These are phyloP conservation scores for Penicillium subrubescens DNA, from an alignment of 495 filamentous ascomycete species.

Conservation along the genomic window DNA sequence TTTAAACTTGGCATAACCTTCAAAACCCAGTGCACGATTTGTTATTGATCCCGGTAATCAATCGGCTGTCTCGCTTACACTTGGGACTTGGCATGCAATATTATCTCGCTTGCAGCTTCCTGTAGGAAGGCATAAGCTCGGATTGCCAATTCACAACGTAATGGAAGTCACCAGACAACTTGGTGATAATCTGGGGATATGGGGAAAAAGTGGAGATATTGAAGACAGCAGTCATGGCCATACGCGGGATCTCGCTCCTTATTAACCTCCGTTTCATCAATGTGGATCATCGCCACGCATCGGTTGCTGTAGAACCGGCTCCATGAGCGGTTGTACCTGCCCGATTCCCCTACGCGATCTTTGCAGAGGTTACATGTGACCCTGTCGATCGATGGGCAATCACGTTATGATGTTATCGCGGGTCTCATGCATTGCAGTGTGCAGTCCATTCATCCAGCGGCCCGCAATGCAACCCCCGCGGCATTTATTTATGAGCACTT, in stretches of 20 bases:
- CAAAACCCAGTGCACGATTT: neutral
- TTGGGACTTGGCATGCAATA: neutral
- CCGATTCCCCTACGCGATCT: conserved; percentile 11
- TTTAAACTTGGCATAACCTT: neutral
- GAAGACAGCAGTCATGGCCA: neutral
- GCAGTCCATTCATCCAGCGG: neutral
- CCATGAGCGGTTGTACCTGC: conserved; percentile 15
- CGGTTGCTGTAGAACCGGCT: neutral
- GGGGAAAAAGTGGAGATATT: conserved; percentile 1
- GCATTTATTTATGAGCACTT: conserved; percentile 14
- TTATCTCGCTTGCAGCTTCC: conserved; percentile 8
- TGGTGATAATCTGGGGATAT: conserved; percentile 13
- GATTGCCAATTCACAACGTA: conserved; percentile 6
- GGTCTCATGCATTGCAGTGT: neutral
- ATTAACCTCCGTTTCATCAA: neutral
- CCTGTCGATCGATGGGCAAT: conserved; percentile 18
- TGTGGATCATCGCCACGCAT: conserved; percentile 7
- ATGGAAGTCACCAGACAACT: conserved; percentile 8
- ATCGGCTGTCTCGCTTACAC: neutral
- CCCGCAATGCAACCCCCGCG: neutral
- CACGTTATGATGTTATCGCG: neutral
- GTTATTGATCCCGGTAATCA: neutral
- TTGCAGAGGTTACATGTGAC: conserved; percentile 15
- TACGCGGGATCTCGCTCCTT: neutral
- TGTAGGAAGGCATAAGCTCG: neutral